phyloP scores from a whole-genome alignment of 2,329 filamentous ascomycete genomes.

The Colletotrichum tropicicola region DNA sequence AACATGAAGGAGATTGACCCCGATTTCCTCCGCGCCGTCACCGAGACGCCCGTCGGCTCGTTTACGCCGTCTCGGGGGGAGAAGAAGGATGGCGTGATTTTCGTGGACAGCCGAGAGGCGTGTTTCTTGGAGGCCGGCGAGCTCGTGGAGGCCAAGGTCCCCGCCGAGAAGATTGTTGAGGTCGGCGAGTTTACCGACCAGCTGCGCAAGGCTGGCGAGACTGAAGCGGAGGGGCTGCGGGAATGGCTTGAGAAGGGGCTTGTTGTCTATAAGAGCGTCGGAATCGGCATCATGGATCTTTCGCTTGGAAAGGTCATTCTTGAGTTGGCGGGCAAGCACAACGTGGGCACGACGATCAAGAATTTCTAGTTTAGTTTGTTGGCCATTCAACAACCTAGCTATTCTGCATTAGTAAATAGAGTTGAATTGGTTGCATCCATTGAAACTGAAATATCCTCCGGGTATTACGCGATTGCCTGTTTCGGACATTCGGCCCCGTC shows the following conservation, averaged over 20 bases:
- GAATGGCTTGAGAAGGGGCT: slow-evolving; percentile 72
- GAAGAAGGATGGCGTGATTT: slow-evolving; percentile 29
- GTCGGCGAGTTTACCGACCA: slow-evolving; percentile 69
- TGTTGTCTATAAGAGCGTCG: slow-evolving; percentile 76
- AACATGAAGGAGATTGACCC: slow-evolving; percentile 45
- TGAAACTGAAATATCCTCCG: too few species aligned
- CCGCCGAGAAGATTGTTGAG: slow-evolving; percentile 37
- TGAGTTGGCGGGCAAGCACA: slow-evolving; percentile 17
- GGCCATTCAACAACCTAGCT: too few species aligned
- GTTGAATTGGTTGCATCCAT: too few species aligned
- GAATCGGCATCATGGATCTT: slow-evolving; percentile 74
- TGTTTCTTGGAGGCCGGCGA: slow-evolving; percentile 42
- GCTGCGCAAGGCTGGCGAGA: slow-evolving; percentile 46
- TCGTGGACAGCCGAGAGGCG: slow-evolving; percentile 39
- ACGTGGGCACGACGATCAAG: slow-evolving; percentile 7
- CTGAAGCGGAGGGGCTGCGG: slow-evolving; percentile 51
- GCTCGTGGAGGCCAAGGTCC: slow-evolving; percentile 36
- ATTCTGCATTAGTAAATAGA: too few species aligned
- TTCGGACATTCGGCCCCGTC: too few species aligned
- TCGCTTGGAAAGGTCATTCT: slow-evolving; percentile 25
- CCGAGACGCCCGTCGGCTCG: slow-evolving; percentile 23
- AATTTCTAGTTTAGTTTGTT: slow-evolving; percentile 6
- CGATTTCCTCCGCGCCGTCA: slow-evolving; percentile 35
- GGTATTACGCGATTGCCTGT: too few species aligned
- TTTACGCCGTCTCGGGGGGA: slow-evolving; percentile 21